phyloP scores from a whole-genome alignment of 345 rosid species.

The Rhodomyrtus tomentosa region DNA sequence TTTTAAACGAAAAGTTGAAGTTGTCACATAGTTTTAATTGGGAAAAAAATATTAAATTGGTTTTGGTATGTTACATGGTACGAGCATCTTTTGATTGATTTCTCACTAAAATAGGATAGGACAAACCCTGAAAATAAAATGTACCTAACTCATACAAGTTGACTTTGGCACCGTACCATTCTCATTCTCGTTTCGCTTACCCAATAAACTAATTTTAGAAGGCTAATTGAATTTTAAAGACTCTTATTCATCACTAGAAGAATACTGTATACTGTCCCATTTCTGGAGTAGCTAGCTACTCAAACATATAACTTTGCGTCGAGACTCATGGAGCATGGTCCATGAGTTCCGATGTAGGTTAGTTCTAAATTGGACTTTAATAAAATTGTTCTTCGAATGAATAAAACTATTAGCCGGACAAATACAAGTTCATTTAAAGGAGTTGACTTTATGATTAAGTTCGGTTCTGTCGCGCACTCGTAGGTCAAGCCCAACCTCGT shows the following conservation, averaged over 20 bases:
- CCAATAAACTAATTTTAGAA: background rate
- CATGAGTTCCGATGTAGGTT: background rate
- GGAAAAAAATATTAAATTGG: background rate
- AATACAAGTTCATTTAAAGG: background rate
- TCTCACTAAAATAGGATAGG: background rate
- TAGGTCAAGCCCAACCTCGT: background rate
- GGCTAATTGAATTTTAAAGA: background rate
- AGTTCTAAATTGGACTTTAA: background rate
- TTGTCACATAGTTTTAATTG: background rate
- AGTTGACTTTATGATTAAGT: background rate
- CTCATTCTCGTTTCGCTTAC: background rate
- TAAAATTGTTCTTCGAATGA: background rate
- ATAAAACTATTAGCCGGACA: background rate
- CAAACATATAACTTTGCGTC: background rate
- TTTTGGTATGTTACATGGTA: background rate
- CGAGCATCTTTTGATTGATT: background rate
- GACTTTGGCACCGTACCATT: background rate
- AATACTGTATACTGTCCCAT: background rate
- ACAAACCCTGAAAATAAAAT: background rate
- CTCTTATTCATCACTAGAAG: background rate
- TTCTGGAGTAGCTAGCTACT: background rate
- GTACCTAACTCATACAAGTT: background rate
- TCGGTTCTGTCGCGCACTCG: background rate
- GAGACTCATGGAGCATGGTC: background rate
- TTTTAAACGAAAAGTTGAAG: background rate